Evolutionary conservation across 495 filamentous ascomycete species (phyloP), one percentile per base, ranked within the genome.

Genomic region (Trichoderma parareesei): DNA sequence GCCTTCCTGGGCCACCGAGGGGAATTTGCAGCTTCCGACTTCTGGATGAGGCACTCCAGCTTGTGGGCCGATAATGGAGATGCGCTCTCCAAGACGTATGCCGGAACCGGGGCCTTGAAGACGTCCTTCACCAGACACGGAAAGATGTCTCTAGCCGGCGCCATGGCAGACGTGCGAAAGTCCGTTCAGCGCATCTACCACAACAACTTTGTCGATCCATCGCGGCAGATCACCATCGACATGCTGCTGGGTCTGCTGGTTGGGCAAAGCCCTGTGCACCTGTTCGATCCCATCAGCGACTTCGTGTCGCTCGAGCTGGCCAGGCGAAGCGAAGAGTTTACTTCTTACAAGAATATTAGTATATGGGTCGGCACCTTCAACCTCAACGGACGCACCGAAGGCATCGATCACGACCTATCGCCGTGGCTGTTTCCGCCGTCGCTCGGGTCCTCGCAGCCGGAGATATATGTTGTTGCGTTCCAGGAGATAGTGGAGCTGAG

Each of bases 11-110:
- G 77, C 7, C 90, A 93, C 63, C 83, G 88, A 68, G 82, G 81
- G 7, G 83, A 89, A 69, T 76, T 68, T 62, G 83, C 90, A 2
- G 80, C 79, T 41, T 81, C 88, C 1, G 94, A 98, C 70, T 89
- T 98, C 69, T 93, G 92, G 86, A 86, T 90, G 73, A 81, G 91
- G 42, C 94, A 98, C 76, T 91, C 91, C 38, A 92, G 83, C 65
- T 79, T 98, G 2, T 98, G 94, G 94, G 94, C 94, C n/a, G 94
- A 98, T 73, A 97, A 97, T 78, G 94, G 94, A 38, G 94, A 98
- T 79, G 87, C 92, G 14, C 77, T 98, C 35, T 96, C 92, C 1
- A 90, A 91, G 70, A 98, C 97, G 20, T 98, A 98, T 74, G 95
- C 94, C 9, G 94, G 94, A 42, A 98, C 94, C 9, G 94, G 95